Percentiles rank a stretch among this genome's conserved stretches.
Evolutionary conservation across 2,329 filamentous ascomycete genomes (phyloP).

Genomic region (Colletotrichum sp.): DNA sequence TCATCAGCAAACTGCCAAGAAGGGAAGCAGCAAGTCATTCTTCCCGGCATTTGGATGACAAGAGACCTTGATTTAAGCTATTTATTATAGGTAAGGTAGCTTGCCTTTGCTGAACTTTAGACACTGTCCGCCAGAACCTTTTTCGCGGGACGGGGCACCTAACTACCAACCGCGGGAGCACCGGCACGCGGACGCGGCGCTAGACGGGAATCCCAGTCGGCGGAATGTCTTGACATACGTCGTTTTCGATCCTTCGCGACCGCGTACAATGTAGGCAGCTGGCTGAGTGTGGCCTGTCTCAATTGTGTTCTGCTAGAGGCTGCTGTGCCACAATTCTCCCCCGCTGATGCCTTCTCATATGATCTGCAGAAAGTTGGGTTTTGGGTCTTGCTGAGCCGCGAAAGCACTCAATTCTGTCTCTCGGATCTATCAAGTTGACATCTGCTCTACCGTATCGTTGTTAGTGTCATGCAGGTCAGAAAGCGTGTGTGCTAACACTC

Average conservation of each 20-base stretch:
- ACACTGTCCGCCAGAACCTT: background rate
- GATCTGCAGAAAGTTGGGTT: background rate
- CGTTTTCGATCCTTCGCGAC: background rate
- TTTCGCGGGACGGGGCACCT: background rate
- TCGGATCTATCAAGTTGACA: background rate
- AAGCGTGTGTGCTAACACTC: background rate
- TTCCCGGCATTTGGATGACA: background rate
- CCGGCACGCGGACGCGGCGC: background rate
- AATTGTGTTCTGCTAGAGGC: background rate
- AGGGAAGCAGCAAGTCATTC: background rate
- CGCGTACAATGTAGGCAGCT: background rate
- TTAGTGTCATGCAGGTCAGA: background rate
- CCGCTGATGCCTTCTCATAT: background rate
- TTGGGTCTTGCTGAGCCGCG: background rate
- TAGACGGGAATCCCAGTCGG: background rate
- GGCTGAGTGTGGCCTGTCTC: background rate
- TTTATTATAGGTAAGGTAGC: background rate
- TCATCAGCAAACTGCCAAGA: background rate
- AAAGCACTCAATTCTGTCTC: background rate
- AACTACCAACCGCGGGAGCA: background rate
- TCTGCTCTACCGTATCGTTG: accelerated
- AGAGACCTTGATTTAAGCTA: background rate
- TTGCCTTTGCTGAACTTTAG: background rate
- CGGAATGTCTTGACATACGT: conserved; percentile 20
- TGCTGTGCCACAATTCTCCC: background rate